Percentiles rank a stretch among this genome's conserved stretches.
Conservation (phyloP, 768 basidiomycete species). For the Tulasnella sp. region DNA sequence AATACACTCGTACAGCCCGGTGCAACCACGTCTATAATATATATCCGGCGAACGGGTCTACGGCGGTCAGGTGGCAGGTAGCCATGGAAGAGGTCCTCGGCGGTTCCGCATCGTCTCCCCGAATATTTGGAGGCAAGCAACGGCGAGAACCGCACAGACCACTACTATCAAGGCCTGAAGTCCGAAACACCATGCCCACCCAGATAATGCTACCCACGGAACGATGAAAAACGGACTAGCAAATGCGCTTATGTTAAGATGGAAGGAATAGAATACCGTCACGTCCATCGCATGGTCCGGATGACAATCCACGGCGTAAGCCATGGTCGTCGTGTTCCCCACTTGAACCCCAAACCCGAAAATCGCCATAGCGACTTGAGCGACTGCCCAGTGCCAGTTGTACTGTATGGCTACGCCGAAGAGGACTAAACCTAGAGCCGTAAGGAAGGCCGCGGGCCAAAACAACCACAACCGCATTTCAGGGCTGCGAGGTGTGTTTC, state of each 20-base stretch:
- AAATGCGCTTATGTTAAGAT: slow-evolving; percentile 28
- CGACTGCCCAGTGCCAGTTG: slow-evolving; percentile 26
- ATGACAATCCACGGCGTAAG: slow-evolving; percentile 29
- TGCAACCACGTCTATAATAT: background rate
- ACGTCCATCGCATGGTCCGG: slow-evolving; percentile 29
- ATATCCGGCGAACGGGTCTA: background rate
- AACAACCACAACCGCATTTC: slow-evolving; percentile 29
- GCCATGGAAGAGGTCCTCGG: slow-evolving; percentile 16
- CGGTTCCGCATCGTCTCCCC: slow-evolving; percentile 19
- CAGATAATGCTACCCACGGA: slow-evolving; percentile 24
- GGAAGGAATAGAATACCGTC: slow-evolving; percentile 28
- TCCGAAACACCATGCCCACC: slow-evolving; percentile 29
- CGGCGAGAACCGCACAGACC: slow-evolving; percentile 15
- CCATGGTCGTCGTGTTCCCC: slow-evolving; percentile 27
- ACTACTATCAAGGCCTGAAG: slow-evolving; percentile 26
- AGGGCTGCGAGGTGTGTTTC: slow-evolving; percentile 3
- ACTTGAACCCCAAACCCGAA: slow-evolving; percentile 29
- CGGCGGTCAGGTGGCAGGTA: background rate
- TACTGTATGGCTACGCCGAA: slow-evolving; percentile 24
- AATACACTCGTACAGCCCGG: background rate
- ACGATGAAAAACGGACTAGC: slow-evolving; percentile 30
- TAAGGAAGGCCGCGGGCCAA: slow-evolving; percentile 24
- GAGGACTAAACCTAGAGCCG: slow-evolving; percentile 25
- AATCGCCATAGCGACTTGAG: slow-evolving; percentile 13
- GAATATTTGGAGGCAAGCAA: slow-evolving; percentile 20